Base-by-base conservation (phyloP, 495 filamentous ascomycete genomes). In the Trichoderma reesei region DNA sequence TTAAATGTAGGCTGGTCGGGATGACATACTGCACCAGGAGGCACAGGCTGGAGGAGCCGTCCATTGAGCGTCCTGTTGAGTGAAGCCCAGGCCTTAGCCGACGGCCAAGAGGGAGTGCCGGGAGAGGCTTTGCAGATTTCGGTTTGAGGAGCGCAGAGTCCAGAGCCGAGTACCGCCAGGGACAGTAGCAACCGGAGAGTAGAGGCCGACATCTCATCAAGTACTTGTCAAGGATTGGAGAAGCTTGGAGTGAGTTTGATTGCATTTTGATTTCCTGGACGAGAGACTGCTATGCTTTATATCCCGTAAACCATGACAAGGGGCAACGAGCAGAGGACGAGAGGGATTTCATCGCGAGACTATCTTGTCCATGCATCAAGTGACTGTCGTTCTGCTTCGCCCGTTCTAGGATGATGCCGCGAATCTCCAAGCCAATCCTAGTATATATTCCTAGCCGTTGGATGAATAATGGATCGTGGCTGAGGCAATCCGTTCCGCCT, bases 21-120 rank as follows among this genome's bases (percentile, higher is more conserved):
- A 70, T 88, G 85, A 69, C 85, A 88, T 60, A 82, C 72, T 63
- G 77, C 77, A 66, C 77, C 85, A 18, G 82, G 75, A 60, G 86
- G 83, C 62, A 73, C 42, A 34, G 79, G 80, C 20, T 68, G 71
- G 64, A 85, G 73, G 41, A 88, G 73, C 64, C 78, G 74, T 46
- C 85, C 85, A 18, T 72, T 70, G 61, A 68, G 70, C 44, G 75
- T 71, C 64, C 72, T 65, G 66, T 76, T 76, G 66, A 76, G 66
- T 56, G 66, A 51, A 8, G 60, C 36, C 75, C 75, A 76, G 8
- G 59, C 65, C 4, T 67, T 56, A 20, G 66, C 18, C 11, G 71
- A 72, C 10, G 75, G 75, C 75, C 74, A 77, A 66, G 63, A 61
- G 46, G 70, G 16, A 3, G 69, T 69, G 34, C 72, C 73, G 5